Conservation (phyloP, 495 filamentous ascomycete genomes). For the Penicilliopsis zonata region DNA sequence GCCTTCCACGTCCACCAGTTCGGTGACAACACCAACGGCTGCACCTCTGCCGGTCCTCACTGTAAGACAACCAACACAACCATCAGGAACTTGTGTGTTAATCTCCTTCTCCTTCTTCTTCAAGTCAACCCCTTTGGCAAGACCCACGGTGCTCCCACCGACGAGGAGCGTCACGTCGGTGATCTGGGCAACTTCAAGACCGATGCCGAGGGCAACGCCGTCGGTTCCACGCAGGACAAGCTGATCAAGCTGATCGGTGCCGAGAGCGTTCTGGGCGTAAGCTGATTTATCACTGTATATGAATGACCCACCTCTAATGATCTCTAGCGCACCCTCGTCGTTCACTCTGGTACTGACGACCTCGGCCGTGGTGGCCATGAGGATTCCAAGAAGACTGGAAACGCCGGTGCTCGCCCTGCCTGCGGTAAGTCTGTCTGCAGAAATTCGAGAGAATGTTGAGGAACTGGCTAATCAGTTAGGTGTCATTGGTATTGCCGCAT, state of each 20-base stretch:
- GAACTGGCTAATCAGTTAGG: slow-evolving; percentile 40
- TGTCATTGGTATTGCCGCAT: slow-evolving; percentile 78
- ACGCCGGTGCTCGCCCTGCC: slow-evolving; percentile 83
- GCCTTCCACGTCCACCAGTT: slow-evolving; percentile 98
- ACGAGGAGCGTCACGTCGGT: slow-evolving; percentile 83
- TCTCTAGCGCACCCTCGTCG: slow-evolving; percentile 77
- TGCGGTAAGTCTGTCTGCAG: slow-evolving; percentile 52
- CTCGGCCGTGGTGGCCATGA: slow-evolving; percentile 80
- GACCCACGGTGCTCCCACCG: slow-evolving; percentile 77
- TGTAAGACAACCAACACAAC: slow-evolving; percentile 44
- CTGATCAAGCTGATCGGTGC: slow-evolving; percentile 89
- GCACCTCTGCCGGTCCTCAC: slow-evolving; percentile 93
- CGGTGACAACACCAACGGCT: slow-evolving; percentile 99
- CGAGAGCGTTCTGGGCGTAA: slow-evolving; percentile 88
- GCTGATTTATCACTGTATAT: slow-evolving; percentile 16
- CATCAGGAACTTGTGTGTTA: not conserved
- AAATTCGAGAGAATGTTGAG: not conserved
- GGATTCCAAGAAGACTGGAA: slow-evolving; percentile 96
- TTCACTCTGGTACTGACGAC: slow-evolving; percentile 91
- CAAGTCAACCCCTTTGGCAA: slow-evolving; percentile 89
- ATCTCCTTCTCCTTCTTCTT: not conserved
- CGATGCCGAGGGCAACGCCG: slow-evolving; percentile 77
- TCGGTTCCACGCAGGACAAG: slow-evolving; percentile 62
- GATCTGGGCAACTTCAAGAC: slow-evolving; percentile 96
- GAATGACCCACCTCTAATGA: too few relatives aligned